Evolutionary conservation across 1,284 basidiomycete species (phyloP).

Genomic region (Wallemia ichthyophaga): DNA sequence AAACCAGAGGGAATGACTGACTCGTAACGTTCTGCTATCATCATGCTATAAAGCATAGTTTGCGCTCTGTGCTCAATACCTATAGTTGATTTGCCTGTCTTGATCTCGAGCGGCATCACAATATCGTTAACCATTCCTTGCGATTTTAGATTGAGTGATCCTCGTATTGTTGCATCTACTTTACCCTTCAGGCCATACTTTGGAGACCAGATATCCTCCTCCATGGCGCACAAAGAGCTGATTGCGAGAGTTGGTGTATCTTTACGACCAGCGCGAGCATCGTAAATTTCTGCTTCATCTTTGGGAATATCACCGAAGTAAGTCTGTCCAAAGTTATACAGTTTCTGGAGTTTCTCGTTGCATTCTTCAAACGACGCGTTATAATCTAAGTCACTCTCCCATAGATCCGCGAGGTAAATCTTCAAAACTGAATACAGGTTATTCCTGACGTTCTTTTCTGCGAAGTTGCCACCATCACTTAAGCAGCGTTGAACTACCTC

Average conservation of each 20-base stretch:
- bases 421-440: constrained; percentile 19
- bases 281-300: constrained; percentile 30
- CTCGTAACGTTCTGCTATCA: constrained; percentile 69
- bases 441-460: neutral
- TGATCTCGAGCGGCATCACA: constrained; percentile 71
- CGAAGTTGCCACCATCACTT: constrained; percentile 26
- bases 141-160: neutral
- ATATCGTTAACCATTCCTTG: constrained; percentile 3
- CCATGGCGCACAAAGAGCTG: constrained; percentile 44
- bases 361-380: constrained; percentile 30
- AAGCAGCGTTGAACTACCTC: constrained; percentile 58
- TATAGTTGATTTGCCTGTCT: constrained; percentile 51
- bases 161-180: constrained; percentile 63
- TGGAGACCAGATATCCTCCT: constrained; percentile 94
- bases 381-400: constrained; percentile 20
- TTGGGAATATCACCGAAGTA: constrained; percentile 33
- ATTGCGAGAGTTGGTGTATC: constrained; percentile 32
- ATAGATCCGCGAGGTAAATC: constrained; percentile 25
- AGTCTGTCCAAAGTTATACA: constrained; percentile 30
- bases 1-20: constrained; percentile 29
- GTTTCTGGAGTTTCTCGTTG: constrained; percentile 27
- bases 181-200: constrained; percentile 86
- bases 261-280: constrained; percentile 26
- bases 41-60: constrained; percentile 83
- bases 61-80: constrained; percentile 85